A percentile compares a stretch with the other conserved stretches of the same genome.
Conservation (phyloP, 805 yeast genomes). For the Candida ipomoeae region DNA sequence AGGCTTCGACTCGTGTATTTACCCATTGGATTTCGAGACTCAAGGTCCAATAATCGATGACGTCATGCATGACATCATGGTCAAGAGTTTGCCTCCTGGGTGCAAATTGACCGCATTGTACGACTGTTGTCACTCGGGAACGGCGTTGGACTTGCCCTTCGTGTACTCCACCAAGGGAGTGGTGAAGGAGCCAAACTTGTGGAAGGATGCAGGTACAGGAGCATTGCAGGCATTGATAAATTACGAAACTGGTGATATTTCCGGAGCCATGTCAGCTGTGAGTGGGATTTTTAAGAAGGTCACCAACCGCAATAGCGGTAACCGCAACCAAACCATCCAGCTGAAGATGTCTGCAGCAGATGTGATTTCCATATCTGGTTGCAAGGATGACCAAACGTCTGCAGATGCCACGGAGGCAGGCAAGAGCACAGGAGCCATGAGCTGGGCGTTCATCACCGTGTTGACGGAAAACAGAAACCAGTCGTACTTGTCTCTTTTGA, state of each 20-base stretch:
- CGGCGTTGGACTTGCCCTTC: conserved; percentile 76
- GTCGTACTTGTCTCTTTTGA: conserved; percentile 63
- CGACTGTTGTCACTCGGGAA: conserved; percentile 86
- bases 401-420: conserved; percentile 79
- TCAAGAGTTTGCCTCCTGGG: conserved; percentile 64
- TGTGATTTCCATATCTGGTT: conserved; percentile 71
- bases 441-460: conserved; percentile 69
- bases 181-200: conserved; percentile 72
- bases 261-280: conserved; percentile 36
- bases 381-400: conserved; percentile 74
- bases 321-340: conserved; percentile 34
- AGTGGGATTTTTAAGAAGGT: conserved; percentile 34
- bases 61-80: conserved; percentile 66
- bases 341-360: conserved; percentile 73
- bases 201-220: conserved; percentile 70
- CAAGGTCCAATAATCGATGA: conserved; percentile 73
- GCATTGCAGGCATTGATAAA: conserved; percentile 37
- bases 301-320: conserved; percentile 13
- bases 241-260: conserved; percentile 29
- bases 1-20: conserved; percentile 68
- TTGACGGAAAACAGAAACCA: conserved; percentile 59
- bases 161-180: conserved; percentile 80
- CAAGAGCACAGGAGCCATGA: conserved; percentile 77
- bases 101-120: conserved; percentile 74
- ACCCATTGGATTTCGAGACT: conserved; percentile 66